Base-by-base conservation (phyloP, 495 filamentous ascomycete species). In the Paragyromitra xinjiangensis region DNA sequence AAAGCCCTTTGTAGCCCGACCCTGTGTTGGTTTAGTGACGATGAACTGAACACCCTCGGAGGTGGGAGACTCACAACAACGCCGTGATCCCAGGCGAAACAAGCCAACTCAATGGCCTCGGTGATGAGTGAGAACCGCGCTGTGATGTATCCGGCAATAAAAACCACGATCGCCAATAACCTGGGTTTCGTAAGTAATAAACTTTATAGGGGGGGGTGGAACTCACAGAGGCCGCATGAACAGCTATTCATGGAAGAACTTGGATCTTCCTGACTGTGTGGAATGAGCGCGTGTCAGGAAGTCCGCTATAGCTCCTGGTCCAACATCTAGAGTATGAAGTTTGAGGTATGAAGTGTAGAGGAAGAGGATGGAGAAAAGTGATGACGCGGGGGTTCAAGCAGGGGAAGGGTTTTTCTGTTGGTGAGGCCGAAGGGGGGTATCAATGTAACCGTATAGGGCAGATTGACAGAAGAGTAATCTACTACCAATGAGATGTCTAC, bases 81-180 rank as follows among this genome's bases (percentile, higher is more conserved):
- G 82, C 94, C 94, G 93, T 97, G 93, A 84, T 97, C 93, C 94
- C 94, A 97, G 78, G 96, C 95, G 84, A 98, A 99, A 67, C 95
- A 92, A 66, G 93, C 92, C 80, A 99, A 88, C 84, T 98, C 94
- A 90, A 97, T 95, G 69, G 97, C 88, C 78, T 94, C 91, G 69
- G 94, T 97, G 78, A 98, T 94, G 66, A 99, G 90, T 84, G 98
- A 94, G 94, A 94, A 98, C 87, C 96, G 91, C 81, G 95, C 95
- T 85, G 96, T 98, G 83, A 93, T 98, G 87, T 99, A 99, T 85
- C 95, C 95, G 85, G 95, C 95, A 87, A 98, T 90, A 86, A 99
- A 99, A 87, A 99, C 73, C 68, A 81, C 50, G 70, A 83, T 81
- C 50, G 81, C 75, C 44, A 83, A 74, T 67, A 83, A 59, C 77